Percentiles rank a stretch among this genome's conserved stretches.
These are phyloP conservation scores for Rhizopogon vinicolor DNA, from an alignment of 768 basidiomycete genomes.

Conservation along the genomic window DNA sequence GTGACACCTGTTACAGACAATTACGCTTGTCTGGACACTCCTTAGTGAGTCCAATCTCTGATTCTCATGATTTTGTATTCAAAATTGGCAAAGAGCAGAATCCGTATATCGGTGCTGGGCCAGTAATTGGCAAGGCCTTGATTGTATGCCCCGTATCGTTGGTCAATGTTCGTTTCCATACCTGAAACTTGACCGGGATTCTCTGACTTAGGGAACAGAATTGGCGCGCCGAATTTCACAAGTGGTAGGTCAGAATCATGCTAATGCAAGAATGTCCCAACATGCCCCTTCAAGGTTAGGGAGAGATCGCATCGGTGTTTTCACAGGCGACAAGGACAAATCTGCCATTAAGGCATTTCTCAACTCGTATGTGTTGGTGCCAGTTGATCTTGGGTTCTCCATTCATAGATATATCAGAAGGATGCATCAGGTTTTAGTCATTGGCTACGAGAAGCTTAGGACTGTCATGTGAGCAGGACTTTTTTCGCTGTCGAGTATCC, in stretches of 20 bases:
- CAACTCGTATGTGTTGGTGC: conserved; percentile 51
- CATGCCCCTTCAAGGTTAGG: conserved; percentile 38
- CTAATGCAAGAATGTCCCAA: conserved; percentile 5
- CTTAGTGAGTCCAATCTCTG: conserved; percentile 53
- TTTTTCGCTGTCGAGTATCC: conserved; percentile 1
- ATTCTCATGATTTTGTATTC: conserved; percentile 1
- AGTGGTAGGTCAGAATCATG: conserved; percentile 62
- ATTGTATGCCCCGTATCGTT: conserved; percentile 94
- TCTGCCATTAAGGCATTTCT: conserved; percentile 62
- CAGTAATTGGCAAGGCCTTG: conserved; percentile 73
- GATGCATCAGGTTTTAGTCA: conserved; percentile 82
- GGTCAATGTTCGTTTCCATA: conserved; percentile 54
- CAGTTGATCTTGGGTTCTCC: not conserved
- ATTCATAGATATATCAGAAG: conserved; percentile 36
- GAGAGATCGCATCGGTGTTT: conserved; percentile 50
- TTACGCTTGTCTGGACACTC: conserved; percentile 89
- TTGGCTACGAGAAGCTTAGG: conserved; percentile 90
- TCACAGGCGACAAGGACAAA: conserved; percentile 58
- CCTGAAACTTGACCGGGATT: not conserved
- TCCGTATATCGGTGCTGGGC: conserved; percentile 55
- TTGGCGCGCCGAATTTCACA: conserved; percentile 93
- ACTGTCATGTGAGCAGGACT: conserved; percentile 63
- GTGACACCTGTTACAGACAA: conserved; percentile 52
- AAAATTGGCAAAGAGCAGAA: conserved; percentile 63
- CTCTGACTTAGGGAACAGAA: conserved; percentile 46